Evolutionary conservation across 345 rosid genomes (phyloP), one percentile per base, ranked within the genome.

Genomic region (Eucalyptus cloeziana): DNA sequence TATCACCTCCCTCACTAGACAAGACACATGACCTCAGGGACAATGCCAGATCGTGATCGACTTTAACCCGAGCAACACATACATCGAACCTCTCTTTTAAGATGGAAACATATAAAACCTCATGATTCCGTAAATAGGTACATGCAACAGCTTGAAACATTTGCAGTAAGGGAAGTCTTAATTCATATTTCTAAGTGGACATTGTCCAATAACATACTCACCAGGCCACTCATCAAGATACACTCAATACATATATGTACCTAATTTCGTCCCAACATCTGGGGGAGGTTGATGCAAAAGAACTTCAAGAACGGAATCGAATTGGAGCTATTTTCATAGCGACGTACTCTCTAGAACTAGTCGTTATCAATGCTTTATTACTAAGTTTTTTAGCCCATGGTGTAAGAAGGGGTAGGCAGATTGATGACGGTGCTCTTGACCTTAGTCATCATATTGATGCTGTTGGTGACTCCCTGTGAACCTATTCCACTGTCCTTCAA

Each of bases 401-500:
- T 90, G 94, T 97, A 98, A 76, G 99, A 94, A 81, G 99, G 98
- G 89, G 94, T 86, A 19, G 99, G 99, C 91, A 98, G 90, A 90
- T 98, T 98, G 90, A 98, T 96, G 88, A 98, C 99, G 5, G 98
- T 96, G 94, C 92, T 96, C 94, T 98, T 98, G 89, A 98, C 94
- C 92, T 97, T 98, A 13, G 94, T 94, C 99, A 98, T 98, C 97
- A 98, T 94, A 92, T 94, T 95, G 87, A 98, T 97, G 94, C 99
- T 98, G 92, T 98, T 98, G 88, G 99, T 97, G 87, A 98, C 93
- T 52, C 99, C 99, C 91, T 98, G 99, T 87, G 99, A 98, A 17
- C 99, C 99, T 43, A 98, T 97, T 69, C 99, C 99, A 89, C 99
- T 98, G 89, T 98, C 99, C 93, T 98, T 98, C 76, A 98, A 89